These are phyloP conservation scores for Wickerhamomyces canadensis DNA, from an alignment of 805 yeast genomes.

Conservation along the genomic window DNA sequence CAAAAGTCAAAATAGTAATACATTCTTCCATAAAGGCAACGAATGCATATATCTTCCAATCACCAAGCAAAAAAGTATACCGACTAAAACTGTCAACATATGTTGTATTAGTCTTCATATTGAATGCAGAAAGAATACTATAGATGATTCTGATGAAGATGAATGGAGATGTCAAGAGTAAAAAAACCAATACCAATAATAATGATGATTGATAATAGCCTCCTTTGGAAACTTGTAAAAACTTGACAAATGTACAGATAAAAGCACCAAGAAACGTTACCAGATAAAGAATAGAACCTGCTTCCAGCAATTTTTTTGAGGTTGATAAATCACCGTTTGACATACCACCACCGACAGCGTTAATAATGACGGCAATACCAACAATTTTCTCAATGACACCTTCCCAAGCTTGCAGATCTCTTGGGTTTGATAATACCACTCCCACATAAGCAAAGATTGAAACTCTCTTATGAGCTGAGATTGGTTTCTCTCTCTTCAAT, in stretches of 20 bases:
- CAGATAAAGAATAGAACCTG: conserved; percentile 1
- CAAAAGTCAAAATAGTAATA: background rate
- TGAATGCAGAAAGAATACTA: background rate
- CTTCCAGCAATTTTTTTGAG: background rate
- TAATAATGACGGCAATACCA: background rate
- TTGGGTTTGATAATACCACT: too few species aligned
- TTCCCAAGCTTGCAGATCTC: background rate
- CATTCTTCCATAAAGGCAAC: conserved; percentile 1
- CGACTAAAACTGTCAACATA: background rate
- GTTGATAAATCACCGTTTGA: background rate
- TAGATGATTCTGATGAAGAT: conserved; percentile 1
- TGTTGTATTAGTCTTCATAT: background rate
- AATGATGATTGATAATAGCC: background rate
- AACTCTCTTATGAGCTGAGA: too few species aligned
- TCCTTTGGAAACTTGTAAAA: background rate
- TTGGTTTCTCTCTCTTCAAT: background rate
- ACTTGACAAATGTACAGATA: background rate
- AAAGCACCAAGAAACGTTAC: background rate
- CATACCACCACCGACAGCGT: conserved; percentile 1
- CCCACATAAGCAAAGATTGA: background rate
- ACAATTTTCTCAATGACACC: background rate
- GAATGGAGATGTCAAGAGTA: background rate
- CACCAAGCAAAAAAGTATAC: conserved; percentile 3
- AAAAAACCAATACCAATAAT: background rate
- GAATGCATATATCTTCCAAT: conserved; percentile 3